A percentile compares a stretch with the other conserved stretches of the same genome.
Evolutionary conservation across 176 grass and related monocot genomes (phyloP).

Genomic region (Aegilops speltoides): DNA sequence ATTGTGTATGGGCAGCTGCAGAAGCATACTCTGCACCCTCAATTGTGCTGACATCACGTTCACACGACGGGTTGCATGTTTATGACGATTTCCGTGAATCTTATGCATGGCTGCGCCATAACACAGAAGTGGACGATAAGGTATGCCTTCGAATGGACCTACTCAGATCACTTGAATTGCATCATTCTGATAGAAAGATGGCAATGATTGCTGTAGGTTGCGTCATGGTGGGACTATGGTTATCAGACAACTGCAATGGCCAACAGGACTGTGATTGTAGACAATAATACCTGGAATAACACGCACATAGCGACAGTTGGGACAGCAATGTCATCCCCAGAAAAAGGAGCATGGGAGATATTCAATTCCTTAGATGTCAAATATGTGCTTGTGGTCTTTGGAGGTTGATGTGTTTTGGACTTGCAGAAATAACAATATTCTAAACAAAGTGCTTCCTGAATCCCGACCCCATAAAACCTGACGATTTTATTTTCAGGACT

Average conservation of each 20-base stretch:
- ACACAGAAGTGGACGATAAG: constrained; percentile 98
- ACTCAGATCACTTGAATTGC: constrained; percentile 9
- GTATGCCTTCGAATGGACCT: constrained; percentile 23
- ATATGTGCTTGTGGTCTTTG: constrained; percentile 87
- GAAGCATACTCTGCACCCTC: constrained; percentile 98
- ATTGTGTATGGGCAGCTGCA: constrained; percentile 99
- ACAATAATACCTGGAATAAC: constrained; percentile 99
- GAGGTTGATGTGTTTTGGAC: constrained; percentile 51
- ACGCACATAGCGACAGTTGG: constrained; percentile 99
- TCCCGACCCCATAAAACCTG: constrained; percentile 18
- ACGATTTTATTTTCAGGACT: constrained; percentile 57
- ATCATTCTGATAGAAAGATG: constrained; percentile 10
- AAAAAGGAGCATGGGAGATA: constrained; percentile 99
- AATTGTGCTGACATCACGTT: constrained; percentile 94
- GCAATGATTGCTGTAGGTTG: constrained; percentile 56
- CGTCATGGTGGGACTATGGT: constrained; percentile 99
- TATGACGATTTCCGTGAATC: constrained; percentile 99
- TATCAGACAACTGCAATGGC: constrained; percentile 99
- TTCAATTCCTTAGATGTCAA: constrained; percentile 99
- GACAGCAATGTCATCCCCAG: constrained; percentile 98
- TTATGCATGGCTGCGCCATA: constrained; percentile 96
- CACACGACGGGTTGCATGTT: constrained; percentile 83
- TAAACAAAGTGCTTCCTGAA: constrained; percentile 10
- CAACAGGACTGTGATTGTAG: constrained; percentile 97
- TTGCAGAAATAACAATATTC: not conserved